phyloP scores from a whole-genome alignment of 75 land plant genomes.

The Isoetes taiwanensis region DNA sequence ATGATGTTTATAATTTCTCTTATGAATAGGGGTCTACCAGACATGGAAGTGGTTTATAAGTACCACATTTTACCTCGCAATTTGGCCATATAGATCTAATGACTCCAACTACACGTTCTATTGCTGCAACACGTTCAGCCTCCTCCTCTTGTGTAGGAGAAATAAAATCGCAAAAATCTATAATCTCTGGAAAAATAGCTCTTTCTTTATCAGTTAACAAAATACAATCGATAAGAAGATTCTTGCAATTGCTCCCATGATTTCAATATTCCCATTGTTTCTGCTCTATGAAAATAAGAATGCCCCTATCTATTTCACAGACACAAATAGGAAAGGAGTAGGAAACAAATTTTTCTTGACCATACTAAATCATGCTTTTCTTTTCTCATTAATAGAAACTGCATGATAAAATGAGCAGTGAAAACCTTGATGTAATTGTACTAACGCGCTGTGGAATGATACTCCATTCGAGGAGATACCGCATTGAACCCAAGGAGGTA shows the following conservation, averaged over 20 bases:
- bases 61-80: slow-evolving; percentile 67
- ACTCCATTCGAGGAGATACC: too few relatives aligned
- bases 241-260: neutral
- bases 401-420: neutral
- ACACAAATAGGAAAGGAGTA: neutral
- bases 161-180: slow-evolving; percentile 79
- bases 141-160: slow-evolving; percentile 83
- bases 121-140: slow-evolving; percentile 39
- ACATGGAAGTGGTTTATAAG: neutral
- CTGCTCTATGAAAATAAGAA: neutral
- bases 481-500: too few relatives aligned
- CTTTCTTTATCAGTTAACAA: neutral
- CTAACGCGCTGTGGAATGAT: slow-evolving; percentile 65
- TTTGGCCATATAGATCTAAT: slow-evolving; percentile 76
- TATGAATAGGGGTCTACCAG: neutral
- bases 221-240: neutral
- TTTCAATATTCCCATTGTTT: neutral
- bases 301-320: neutral
- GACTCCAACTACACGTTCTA: slow-evolving; percentile 44
- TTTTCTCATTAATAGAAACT: neutral
- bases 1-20: neutral
- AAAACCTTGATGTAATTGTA: slow-evolving; percentile 83
- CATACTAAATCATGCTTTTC: neutral
- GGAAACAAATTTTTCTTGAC: neutral
- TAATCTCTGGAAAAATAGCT: slow-evolving; percentile 47